These are phyloP conservation scores for Entomortierella beljakovae DNA, from an alignment of 192 early-diverging fungal species.

Conservation along the genomic window DNA sequence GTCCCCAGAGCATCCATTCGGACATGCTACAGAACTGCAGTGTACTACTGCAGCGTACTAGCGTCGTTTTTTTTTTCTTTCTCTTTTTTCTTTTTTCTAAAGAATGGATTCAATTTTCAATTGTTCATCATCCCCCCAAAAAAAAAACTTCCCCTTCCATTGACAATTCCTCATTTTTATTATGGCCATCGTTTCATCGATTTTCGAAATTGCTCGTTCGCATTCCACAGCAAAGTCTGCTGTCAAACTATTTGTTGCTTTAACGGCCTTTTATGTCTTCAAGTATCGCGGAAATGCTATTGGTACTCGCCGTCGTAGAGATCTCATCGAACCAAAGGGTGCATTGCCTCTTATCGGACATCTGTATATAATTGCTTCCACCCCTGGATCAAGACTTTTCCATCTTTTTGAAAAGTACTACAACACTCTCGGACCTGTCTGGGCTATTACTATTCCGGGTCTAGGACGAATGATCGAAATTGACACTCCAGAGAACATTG, in stretches of 20 bases:
- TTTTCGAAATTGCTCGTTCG: background rate
- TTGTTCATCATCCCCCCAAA: too few species aligned
- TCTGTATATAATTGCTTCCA: slow-evolving; percentile 14
- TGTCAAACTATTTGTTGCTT: slow-evolving; percentile 2
- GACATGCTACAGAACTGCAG: too few species aligned
- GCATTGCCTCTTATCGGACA: slow-evolving; percentile 20
- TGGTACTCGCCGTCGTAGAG: slow-evolving; percentile 16
- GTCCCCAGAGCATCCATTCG: too few species aligned
- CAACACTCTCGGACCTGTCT: slow-evolving; percentile 13
- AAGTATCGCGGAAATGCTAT: slow-evolving; percentile 28
- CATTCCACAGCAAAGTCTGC: background rate
- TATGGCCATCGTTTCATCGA: too few species aligned
- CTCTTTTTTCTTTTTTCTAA: too few species aligned
- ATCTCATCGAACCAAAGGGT: slow-evolving; percentile 27
- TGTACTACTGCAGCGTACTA: too few species aligned
- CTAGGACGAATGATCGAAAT: slow-evolving; percentile 32
- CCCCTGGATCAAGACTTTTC: slow-evolving; percentile 8
- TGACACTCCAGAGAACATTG: slow-evolving; percentile 25
- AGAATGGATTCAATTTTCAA: too few species aligned
- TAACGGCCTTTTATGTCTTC: slow-evolving; percentile 1
- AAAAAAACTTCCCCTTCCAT: too few species aligned
- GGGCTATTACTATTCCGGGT: slow-evolving; percentile 13
- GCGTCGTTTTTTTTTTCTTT: too few species aligned
- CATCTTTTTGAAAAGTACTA: slow-evolving; percentile 22
- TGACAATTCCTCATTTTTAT: too few species aligned